phyloP scores from a whole-genome alignment of 169 alveolate genomes.

The Plasmodium coatneyi region DNA sequence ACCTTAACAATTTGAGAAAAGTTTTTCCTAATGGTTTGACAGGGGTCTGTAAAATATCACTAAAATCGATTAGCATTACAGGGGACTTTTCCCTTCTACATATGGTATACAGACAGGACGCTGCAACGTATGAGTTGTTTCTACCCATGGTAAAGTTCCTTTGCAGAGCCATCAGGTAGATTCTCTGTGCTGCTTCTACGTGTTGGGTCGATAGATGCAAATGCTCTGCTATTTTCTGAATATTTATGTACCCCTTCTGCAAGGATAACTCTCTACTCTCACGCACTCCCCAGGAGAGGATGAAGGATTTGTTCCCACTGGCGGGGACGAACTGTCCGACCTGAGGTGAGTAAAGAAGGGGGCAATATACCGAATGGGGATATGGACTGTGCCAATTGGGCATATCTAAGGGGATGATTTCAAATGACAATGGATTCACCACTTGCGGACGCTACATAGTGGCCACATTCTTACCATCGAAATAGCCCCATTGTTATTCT shows the following conservation, averaged over 20 bases:
- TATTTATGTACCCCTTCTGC: constrained; percentile 87
- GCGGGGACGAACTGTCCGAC: constrained; percentile 90
- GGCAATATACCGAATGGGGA: neutral
- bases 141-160: constrained; percentile 96
- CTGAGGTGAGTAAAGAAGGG: neutral
- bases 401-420: neutral
- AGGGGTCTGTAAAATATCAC: constrained; percentile 93
- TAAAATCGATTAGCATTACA: constrained; percentile 94
- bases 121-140: constrained; percentile 93
- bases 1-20: constrained; percentile 92
- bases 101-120: constrained; percentile 94
- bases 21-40: constrained; percentile 91
- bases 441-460: neutral
- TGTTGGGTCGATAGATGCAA: constrained; percentile 87
- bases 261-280: constrained; percentile 87
- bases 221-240: constrained; percentile 89
- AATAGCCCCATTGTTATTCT: constrained; percentile 85
- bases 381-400: neutral
- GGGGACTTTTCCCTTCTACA: constrained; percentile 95
- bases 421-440: neutral
- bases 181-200: constrained; percentile 92
- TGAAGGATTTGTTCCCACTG: constrained; percentile 85
- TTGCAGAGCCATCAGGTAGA: constrained; percentile 94
- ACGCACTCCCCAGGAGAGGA: constrained; percentile 85
- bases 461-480: constrained; percentile 74